phyloP scores from a whole-genome alignment of 805 yeast species.

The Wickerhamomyces bovis region DNA sequence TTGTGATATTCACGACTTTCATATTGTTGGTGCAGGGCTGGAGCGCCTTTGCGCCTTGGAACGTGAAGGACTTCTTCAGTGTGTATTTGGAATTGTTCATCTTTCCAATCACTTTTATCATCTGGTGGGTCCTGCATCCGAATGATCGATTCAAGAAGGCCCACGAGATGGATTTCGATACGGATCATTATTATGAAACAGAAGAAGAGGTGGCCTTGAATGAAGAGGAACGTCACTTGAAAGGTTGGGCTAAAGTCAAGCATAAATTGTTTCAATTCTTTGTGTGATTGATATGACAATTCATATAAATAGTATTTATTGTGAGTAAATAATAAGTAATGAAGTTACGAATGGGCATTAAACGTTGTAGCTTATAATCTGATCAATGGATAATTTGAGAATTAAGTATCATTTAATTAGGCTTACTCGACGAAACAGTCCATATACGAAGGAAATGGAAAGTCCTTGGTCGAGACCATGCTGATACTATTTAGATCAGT shows the following conservation, averaged over 20 bases:
- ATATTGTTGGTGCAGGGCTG: constrained; percentile 50
- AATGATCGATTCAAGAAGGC: constrained; percentile 36
- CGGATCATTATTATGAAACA: constrained; percentile 44
- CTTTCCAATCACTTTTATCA: constrained; percentile 38
- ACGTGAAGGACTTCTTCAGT: constrained; percentile 35
- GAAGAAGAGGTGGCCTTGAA: constrained; percentile 33
- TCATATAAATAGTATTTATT: too few relatives aligned
- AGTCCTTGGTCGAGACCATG: too few relatives aligned
- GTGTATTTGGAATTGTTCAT: constrained; percentile 41
- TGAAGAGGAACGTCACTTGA: constrained; percentile 29
- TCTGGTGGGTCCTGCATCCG: constrained; percentile 35
- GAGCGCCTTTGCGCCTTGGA: constrained; percentile 44
- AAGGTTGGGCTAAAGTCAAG: constrained; percentile 37
- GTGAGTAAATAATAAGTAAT: too few relatives aligned
- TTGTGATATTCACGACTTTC: constrained; percentile 35
- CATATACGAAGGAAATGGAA: too few relatives aligned
- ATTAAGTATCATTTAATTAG: too few relatives aligned
- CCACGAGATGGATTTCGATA: constrained; percentile 48
- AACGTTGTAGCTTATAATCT: too few relatives aligned
- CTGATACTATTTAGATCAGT: too few relatives aligned
- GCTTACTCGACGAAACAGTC: too few relatives aligned
- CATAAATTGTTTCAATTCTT: constrained; percentile 1
- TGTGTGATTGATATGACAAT: neutral
- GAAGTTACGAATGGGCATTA: too few relatives aligned
- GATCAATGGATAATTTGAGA: too few relatives aligned